Percentiles rank a stretch among this genome's conserved stretches.
Conservation (phyloP, 1,139 yeast species). For the Suhomyces guaymorum region DNA sequence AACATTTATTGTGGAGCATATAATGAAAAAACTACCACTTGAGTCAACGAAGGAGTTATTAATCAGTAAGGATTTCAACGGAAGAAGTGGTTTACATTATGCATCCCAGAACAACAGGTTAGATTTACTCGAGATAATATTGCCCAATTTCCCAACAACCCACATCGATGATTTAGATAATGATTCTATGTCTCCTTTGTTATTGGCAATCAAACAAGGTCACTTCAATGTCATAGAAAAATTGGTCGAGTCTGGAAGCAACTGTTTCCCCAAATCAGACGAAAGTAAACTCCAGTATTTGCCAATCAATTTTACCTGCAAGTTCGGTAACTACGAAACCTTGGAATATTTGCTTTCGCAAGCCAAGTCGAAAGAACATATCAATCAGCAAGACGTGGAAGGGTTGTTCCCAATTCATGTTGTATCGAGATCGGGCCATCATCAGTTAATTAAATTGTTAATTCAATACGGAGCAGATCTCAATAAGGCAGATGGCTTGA, state of each 20-base stretch:
- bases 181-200: slow-evolving; percentile 77
- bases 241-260: slow-evolving; percentile 50
- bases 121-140: slow-evolving; percentile 52
- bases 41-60: slow-evolving; percentile 27
- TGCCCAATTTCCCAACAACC: slow-evolving; percentile 38
- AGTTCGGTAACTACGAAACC: slow-evolving; percentile 73
- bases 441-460: slow-evolving; percentile 63
- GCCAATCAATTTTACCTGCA: slow-evolving; percentile 89
- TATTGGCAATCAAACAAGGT: slow-evolving; percentile 73
- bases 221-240: slow-evolving; percentile 55
- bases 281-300: slow-evolving; percentile 61
- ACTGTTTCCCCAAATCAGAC: slow-evolving; percentile 54
- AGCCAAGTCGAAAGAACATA: slow-evolving; percentile 25
- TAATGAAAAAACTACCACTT: slow-evolving; percentile 27
- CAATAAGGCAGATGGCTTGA: slow-evolving; percentile 77
- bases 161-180: slow-evolving; percentile 60
- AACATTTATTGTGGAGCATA: slow-evolving; percentile 37
- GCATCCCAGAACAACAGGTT: slow-evolving; percentile 71
- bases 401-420: slow-evolving; percentile 89
- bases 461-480: slow-evolving; percentile 75
- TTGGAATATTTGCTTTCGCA: slow-evolving; percentile 57
- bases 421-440: slow-evolving; percentile 82
- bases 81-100: slow-evolving; percentile 84
- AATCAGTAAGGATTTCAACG: slow-evolving; percentile 60
- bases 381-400: slow-evolving; percentile 71